Conservation (phyloP, 306 rosid genomes). For the Glycine tomentella region DNA sequence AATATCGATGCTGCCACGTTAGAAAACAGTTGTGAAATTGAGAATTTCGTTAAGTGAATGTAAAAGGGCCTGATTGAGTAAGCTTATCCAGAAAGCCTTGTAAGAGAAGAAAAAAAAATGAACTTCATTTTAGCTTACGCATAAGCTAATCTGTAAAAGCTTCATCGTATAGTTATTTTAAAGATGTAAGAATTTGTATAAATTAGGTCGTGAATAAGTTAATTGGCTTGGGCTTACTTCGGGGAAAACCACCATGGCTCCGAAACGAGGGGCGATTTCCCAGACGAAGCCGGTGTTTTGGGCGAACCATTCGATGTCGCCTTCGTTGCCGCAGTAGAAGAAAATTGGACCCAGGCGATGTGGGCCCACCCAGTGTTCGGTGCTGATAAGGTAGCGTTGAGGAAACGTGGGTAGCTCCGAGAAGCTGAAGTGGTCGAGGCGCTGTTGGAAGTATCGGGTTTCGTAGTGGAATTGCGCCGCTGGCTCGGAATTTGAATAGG, state of each 20-base stretch:
- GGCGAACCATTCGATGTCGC: slow-evolving; percentile 90
- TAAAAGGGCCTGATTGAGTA: too few relatives aligned
- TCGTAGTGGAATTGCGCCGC: slow-evolving; percentile 53
- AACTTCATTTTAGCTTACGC: too few relatives aligned
- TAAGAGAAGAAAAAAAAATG: too few relatives aligned
- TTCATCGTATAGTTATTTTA: too few relatives aligned
- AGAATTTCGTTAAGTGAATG: not conserved
- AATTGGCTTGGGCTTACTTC: slow-evolving; percentile 54
- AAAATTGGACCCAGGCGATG: slow-evolving; percentile 72
- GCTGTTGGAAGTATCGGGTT: slow-evolving; percentile 69
- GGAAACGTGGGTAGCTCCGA: slow-evolving; percentile 57
- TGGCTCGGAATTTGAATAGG: not conserved
- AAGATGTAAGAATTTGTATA: too few relatives aligned
- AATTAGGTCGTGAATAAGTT: too few relatives aligned
- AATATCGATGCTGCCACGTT: slow-evolving; percentile 76
- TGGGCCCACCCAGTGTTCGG: slow-evolving; percentile 72
- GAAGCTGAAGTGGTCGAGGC: slow-evolving; percentile 89
- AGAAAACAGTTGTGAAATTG: not conserved
- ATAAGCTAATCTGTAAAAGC: too few relatives aligned
- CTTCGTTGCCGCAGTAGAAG: slow-evolving; percentile 93
- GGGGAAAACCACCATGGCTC: slow-evolving; percentile 86
- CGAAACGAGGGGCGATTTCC: slow-evolving; percentile 84
- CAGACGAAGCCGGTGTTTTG: slow-evolving; percentile 80
- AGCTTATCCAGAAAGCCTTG: too few relatives aligned
- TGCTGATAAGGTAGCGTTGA: slow-evolving; percentile 84